Base-by-base conservation (phyloP, 352 stramenopile species). In the Globisporangium radiosum region DNA sequence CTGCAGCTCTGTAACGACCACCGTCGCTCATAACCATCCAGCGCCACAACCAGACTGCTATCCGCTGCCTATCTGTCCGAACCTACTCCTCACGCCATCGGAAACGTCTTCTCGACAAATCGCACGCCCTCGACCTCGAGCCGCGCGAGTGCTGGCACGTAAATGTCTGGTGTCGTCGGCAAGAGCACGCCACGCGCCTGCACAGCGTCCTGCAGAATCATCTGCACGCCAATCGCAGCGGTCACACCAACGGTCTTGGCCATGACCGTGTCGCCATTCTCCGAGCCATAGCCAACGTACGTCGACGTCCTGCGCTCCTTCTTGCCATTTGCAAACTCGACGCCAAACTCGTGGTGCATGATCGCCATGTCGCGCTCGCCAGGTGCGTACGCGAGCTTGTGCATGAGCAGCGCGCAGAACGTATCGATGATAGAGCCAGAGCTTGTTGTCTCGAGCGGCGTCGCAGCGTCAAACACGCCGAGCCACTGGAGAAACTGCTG, bases 341-440 rank as follows among this genome's bases (percentile, higher is more conserved):
- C 72, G 11, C 83, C 84, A 44, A 97, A 94, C 45, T 91, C 85
- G 80, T 97, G 88, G 63, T 96, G 87, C 88, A 97, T 97, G 66
- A 96, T 85, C 42, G 94, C 90, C 92, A 98, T 97, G 59, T 98
- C 95, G n/a, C 89, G 86, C 71, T 98, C 95, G 49, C 78, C 77
- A 9, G 86, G 82, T 56, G 87, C 73, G 70, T 96, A 98, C 17
- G 81, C 74, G 8, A 98, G 75, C 67, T 96, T 94, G 17, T 94
- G 72, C 61, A 97, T 87, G 48, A 98, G 68, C 7, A 97, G 53
- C 7, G 69, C 62, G 54, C 84, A 95, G 64, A 97, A 94, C 15
- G 85, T 86, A 53, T 96, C 89, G 53, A 96, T 80, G 38, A 90
- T 57, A 2, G 80, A 84, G 15, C 73, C 64, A 1, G 75, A 70